phyloP scores from a whole-genome alignment of 192 early-diverging fungal genomes.

The Gaertneriomyces semiglobifer region DNA sequence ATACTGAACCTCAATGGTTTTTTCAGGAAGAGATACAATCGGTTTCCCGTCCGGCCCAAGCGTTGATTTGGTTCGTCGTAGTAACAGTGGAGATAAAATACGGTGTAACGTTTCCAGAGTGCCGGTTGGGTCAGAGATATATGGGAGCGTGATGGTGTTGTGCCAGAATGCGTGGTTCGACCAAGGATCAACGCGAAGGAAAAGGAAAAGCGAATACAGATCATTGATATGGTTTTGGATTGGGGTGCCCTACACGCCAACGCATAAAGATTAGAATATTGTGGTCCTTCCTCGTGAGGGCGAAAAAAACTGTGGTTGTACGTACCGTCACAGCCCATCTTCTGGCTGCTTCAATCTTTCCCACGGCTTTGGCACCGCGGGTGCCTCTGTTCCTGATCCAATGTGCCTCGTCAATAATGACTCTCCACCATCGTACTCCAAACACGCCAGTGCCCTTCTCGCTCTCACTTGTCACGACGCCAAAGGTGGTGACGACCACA shows the following conservation, averaged over 20 bases:
- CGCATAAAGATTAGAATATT: not conserved
- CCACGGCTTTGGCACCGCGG: constrained; percentile 64
- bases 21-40: constrained; percentile 71
- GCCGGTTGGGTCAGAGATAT: constrained; percentile 53
- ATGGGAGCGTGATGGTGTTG: constrained; percentile 70
- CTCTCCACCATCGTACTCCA: constrained; percentile 69
- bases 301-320: not conserved
- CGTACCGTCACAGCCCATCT: constrained; percentile 74
- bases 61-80: constrained; percentile 73
- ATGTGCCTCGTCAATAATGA: constrained; percentile 88
- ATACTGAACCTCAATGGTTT: constrained; percentile 26
- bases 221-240: constrained; percentile 77
- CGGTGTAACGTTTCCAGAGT: constrained; percentile 49
- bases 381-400: constrained; percentile 72
- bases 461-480: constrained; percentile 31
- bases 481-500: constrained; percentile 39
- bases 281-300: not conserved
- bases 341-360: constrained; percentile 57
- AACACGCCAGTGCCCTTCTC: constrained; percentile 29
- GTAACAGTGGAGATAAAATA: constrained; percentile 61
- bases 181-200: constrained; percentile 73
- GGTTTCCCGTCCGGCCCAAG: constrained; percentile 52
- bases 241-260: constrained; percentile 66
- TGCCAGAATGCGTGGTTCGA: constrained; percentile 71
- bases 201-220: constrained; percentile 75